Conservation (phyloP, 768 basidiomycete species). For the Phaeolepiota aurea region DNA sequence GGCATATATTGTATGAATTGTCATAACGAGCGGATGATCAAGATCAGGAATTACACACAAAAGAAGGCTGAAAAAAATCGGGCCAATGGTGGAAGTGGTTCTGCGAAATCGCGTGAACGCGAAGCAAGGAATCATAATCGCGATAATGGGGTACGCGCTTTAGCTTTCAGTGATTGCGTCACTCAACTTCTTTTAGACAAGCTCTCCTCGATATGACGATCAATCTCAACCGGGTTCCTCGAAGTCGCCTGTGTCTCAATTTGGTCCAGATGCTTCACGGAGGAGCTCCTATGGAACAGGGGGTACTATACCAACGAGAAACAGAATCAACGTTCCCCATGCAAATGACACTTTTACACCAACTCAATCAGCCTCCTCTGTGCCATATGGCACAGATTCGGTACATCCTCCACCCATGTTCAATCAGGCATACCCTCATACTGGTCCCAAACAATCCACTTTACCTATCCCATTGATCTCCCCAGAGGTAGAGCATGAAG, state of each 20-base stretch:
- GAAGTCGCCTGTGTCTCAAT: conserved; percentile 1
- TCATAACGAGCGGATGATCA: conserved; percentile 94
- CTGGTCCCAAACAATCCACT: conserved; percentile 27
- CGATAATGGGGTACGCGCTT: conserved; percentile 28
- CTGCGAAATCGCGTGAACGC: conserved; percentile 32
- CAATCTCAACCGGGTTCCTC: conserved; percentile 8
- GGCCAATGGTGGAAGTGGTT: conserved; percentile 32
- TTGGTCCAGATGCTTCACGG: conserved; percentile 7
- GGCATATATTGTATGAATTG: conserved; percentile 99
- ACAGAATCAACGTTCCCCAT: conserved; percentile 21
- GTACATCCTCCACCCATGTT: not conserved
- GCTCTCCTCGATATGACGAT: conserved; percentile 4
- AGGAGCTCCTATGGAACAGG: conserved; percentile 15
- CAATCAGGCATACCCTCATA: conserved; percentile 5
- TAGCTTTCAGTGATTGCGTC: conserved; percentile 2
- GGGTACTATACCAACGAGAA: conserved; percentile 4
- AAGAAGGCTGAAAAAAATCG: conserved; percentile 67
- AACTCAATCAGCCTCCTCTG: conserved; percentile 8
- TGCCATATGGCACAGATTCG: not conserved
- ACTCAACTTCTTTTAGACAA: conserved; percentile 7
- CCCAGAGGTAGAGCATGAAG: conserved; percentile 14
- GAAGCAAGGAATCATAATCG: conserved; percentile 27
- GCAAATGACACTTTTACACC: conserved; percentile 29
- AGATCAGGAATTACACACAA: conserved; percentile 86
- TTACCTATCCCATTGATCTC: conserved; percentile 25